Evolutionary conservation across 352 stramenopile species (phyloP).

Genomic region (Peronospora farinosa): DNA sequence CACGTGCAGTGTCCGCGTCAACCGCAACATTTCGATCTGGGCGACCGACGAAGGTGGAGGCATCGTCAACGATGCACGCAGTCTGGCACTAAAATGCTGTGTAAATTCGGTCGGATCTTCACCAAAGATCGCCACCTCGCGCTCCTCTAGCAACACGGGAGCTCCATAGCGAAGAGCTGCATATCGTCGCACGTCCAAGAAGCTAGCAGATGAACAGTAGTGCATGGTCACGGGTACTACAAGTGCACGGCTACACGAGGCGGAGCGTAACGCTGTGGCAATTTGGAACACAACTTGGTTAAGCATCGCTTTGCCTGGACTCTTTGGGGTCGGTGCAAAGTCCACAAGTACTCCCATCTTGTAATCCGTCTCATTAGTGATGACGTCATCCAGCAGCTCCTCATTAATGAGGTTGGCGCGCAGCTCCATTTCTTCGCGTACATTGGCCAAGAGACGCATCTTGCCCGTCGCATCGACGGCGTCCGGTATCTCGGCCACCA

Average conservation of each 20-base stretch:
- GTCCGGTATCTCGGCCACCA: slow-evolving; percentile 27
- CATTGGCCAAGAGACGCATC: slow-evolving; percentile 21
- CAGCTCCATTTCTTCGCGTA: slow-evolving; percentile 31
- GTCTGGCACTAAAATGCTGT: slow-evolving; percentile 50
- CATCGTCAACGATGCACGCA: slow-evolving; percentile 58
- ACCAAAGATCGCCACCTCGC: slow-evolving; percentile 50
- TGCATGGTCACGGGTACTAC: slow-evolving; percentile 59
- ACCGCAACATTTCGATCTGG: slow-evolving; percentile 59
- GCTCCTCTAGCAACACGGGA: slow-evolving; percentile 53
- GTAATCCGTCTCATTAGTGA: slow-evolving; percentile 45
- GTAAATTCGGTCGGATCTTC: slow-evolving; percentile 60
- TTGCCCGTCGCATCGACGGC: slow-evolving; percentile 5
- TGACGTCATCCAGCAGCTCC: slow-evolving; percentile 22
- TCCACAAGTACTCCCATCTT: slow-evolving; percentile 61
- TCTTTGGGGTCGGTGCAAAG: slow-evolving; percentile 27
- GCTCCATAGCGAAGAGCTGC: slow-evolving; percentile 55
- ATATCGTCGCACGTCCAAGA: slow-evolving; percentile 46
- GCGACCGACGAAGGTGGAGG: slow-evolving; percentile 41
- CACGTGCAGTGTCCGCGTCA: slow-evolving; percentile 65
- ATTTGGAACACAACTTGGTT: slow-evolving; percentile 52
- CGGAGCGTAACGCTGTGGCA: slow-evolving; percentile 34
- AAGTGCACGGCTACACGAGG: slow-evolving; percentile 40
- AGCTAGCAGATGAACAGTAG: slow-evolving; percentile 45
- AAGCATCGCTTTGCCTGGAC: slow-evolving; percentile 39
- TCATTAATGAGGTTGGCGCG: slow-evolving; percentile 47